These are phyloP conservation scores for Pythium periplocum DNA, from an alignment of 352 stramenopile species.

Conservation along the genomic window DNA sequence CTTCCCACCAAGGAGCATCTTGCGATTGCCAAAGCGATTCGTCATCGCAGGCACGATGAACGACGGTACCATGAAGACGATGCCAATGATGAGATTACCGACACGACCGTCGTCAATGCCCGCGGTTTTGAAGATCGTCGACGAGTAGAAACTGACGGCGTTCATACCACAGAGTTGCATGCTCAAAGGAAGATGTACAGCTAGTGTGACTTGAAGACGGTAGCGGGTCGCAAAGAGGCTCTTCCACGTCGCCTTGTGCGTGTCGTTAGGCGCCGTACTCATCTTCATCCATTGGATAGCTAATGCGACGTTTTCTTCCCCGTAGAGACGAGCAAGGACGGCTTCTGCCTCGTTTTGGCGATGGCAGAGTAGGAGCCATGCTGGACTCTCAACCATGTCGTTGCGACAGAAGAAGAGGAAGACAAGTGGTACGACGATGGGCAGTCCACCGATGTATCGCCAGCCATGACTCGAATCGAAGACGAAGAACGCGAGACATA, in stretches of 20 bases:
- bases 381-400: slow-evolving; percentile 28
- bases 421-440: slow-evolving; percentile 21
- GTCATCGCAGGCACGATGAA: too few species aligned
- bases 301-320: not conserved
- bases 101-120: slow-evolving; percentile 34
- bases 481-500: slow-evolving; percentile 27
- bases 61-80: not conserved
- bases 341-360: slow-evolving; percentile 18
- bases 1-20: too few species aligned
- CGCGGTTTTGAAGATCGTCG: slow-evolving; percentile 26
- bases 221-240: slow-evolving; percentile 24
- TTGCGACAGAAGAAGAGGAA: slow-evolving; percentile 17
- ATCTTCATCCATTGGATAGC: too few species aligned
- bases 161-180: slow-evolving; percentile 31
- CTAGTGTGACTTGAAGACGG: slow-evolving; percentile 27
- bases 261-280: too few species aligned
- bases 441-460: slow-evolving; percentile 35
- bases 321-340: slow-evolving; percentile 28
- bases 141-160: slow-evolving; percentile 42
- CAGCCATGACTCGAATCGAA: slow-evolving; percentile 25
- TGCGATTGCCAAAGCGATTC: too few species aligned
- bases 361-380: slow-evolving; percentile 27
- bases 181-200: slow-evolving; percentile 23
- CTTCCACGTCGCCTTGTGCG: slow-evolving; percentile 7
- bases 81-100: slow-evolving; percentile 24